phyloP scores from a whole-genome alignment of 441 rosid genomes.

The Erodium texanum region DNA sequence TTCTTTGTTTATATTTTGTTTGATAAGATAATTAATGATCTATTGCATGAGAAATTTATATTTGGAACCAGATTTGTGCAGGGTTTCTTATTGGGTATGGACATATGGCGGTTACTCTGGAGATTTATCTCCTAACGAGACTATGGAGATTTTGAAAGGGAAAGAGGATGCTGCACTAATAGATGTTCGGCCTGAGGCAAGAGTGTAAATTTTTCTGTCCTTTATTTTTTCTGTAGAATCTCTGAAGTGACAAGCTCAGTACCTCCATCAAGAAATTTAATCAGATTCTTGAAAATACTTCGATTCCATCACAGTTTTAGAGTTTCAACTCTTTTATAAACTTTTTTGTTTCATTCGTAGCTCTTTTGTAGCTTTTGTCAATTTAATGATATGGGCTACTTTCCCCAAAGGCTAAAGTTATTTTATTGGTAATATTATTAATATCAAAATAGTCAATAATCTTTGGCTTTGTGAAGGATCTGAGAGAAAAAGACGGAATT shows the following conservation, averaged over 20 bases:
- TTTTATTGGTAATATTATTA: conserved; percentile 12
- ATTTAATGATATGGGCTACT: neutral
- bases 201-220: conserved; percentile 38
- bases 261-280: conserved; percentile 10
- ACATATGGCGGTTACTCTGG: conserved; percentile 82
- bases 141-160: conserved; percentile 64
- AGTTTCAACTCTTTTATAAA: conserved; percentile 8
- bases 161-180: conserved; percentile 64
- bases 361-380: conserved; percentile 12
- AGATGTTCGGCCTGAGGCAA: conserved; percentile 96
- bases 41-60: conserved; percentile 35
- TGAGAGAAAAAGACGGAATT: conserved; percentile 81
- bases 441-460: conserved; percentile 12
- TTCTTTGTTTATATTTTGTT: conserved; percentile 9
- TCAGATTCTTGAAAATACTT: conserved; percentile 5
- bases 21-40: conserved; percentile 12
- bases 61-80: conserved; percentile 73
- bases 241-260: conserved; percentile 2
- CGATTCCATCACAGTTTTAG: conserved; percentile 6
- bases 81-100: conserved; percentile 77
- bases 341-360: conserved; percentile 12
- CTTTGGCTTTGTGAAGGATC: conserved; percentile 38
- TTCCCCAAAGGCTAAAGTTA: conserved; percentile 4
- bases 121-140: conserved; percentile 68
- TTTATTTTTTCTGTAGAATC: conserved; percentile 16